Evolutionary conservation across 2,329 filamentous ascomycete genomes (phyloP), one percentile per base, ranked within the genome.

Genomic region (Penicillium brevicompactum): DNA sequence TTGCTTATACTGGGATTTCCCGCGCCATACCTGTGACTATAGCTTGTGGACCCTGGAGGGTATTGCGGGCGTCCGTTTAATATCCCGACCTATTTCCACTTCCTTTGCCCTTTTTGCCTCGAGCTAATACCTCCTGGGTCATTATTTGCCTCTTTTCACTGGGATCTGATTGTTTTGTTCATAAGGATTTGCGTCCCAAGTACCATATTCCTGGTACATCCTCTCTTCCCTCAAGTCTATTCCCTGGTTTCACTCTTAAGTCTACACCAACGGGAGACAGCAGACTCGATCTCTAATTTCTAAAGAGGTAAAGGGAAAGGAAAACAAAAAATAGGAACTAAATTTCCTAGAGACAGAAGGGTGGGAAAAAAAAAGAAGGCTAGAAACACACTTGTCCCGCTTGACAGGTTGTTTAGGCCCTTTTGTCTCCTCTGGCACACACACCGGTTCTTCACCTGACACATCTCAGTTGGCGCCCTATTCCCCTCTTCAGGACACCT

Each of bases 71-170:
- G 50, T 59, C 56, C 51, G 49, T 55, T 63, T 64, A 65, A 62
- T 62, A 64, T 61, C 61, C 51, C 47, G 51, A 53, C 44, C 61
- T 69, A 68, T 70, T 69, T 65, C 65, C 68, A 70, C 66, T 62
- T 46, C 61, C 61, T 58, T 55, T 51, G 53, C 52, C 51, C 53
- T 55, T 57, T 57, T 58, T 57, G 16, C 57, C 59, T 61, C 54
- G 60, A 13, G 57, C 62, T 61, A 57, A 60, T 34, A 49, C 43
- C 5, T 27, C 45, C 31, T 56, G 30, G 50, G 49, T 18, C n/a
- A 49, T 46, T 50, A 48, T 55, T 55, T 57, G 46, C 50, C 46
- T 43, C 53, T 41, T 45, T 37, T 31, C 49, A 54, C 41, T 49
- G 55, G 46, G 50, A 59, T 56, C 58, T 60, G 57, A 58, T 55